phyloP scores from a whole-genome alignment of 2,329 filamentous ascomycete species.

The Cercospora sesami region DNA sequence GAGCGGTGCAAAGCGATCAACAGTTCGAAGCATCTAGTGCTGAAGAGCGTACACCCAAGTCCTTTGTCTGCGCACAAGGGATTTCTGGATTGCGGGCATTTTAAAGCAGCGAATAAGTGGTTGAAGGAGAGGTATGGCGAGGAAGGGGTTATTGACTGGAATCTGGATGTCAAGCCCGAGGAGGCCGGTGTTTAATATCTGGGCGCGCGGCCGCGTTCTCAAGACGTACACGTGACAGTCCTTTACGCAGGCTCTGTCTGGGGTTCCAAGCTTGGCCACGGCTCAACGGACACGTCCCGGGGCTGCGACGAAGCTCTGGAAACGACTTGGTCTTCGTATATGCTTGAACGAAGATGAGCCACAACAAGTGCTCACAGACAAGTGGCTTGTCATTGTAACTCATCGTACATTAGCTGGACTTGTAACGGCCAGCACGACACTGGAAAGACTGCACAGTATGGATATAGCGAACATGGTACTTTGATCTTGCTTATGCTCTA shows the following conservation, averaged over 20 bases:
- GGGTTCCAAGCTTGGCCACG: too few relatives aligned
- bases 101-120: conserved; percentile 82
- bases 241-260: too few relatives aligned
- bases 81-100: conserved; percentile 72
- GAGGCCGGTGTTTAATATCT: conserved; percentile 41
- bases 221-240: too few relatives aligned
- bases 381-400: too few relatives aligned
- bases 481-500: too few relatives aligned
- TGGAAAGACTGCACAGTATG: background rate
- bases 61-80: conserved; percentile 82
- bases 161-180: conserved; percentile 54
- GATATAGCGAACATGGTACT: too few relatives aligned
- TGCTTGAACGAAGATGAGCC: too few relatives aligned
- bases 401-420: background rate
- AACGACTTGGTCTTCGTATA: too few relatives aligned
- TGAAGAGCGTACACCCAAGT: conserved; percentile 87
- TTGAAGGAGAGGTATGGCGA: conserved; percentile 73
- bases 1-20: conserved; percentile 71
- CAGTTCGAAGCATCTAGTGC: conserved; percentile 70
- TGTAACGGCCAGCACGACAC: background rate
- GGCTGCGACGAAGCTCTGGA: too few relatives aligned
- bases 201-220: background rate
- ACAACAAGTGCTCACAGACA: too few relatives aligned
- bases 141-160: conserved; percentile 81
- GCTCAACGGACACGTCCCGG: too few relatives aligned